phyloP scores from a whole-genome alignment of 768 basidiomycete genomes.

The Naganishia kalamii region DNA sequence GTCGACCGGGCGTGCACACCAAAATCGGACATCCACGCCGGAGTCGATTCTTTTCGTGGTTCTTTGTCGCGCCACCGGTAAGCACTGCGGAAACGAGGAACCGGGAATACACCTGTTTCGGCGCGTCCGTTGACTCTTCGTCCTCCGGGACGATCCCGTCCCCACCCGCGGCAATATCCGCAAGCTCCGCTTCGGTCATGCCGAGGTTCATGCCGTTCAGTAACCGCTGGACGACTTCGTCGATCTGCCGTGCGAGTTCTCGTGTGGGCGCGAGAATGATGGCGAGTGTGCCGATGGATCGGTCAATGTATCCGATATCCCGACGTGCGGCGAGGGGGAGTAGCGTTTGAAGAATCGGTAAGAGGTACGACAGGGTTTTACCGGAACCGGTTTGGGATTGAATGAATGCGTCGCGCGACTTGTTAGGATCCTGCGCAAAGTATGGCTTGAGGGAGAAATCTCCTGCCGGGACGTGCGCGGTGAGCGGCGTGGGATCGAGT shows the following conservation, averaged over 20 bases:
- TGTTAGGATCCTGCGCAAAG: slow-evolving; percentile 40
- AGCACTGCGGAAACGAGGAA: slow-evolving; percentile 92
- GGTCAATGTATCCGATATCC: slow-evolving; percentile 70
- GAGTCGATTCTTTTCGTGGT: slow-evolving; percentile 91
- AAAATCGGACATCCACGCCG: slow-evolving; percentile 92
- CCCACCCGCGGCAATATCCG: slow-evolving; percentile 23
- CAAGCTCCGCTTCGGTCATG: slow-evolving; percentile 14
- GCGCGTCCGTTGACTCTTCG: slow-evolving; percentile 38
- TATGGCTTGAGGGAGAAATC: slow-evolving; percentile 7
- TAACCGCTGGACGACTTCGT: slow-evolving; percentile 80
- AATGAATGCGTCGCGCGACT: slow-evolving; percentile 70
- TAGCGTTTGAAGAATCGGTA: slow-evolving; percentile 91
- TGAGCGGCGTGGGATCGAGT: slow-evolving; percentile 49
- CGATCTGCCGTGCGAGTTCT: slow-evolving; percentile 93
- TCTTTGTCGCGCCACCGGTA: slow-evolving; percentile 85
- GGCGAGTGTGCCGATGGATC: slow-evolving; percentile 88
- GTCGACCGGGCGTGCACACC: slow-evolving; percentile 87
- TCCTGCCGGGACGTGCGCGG: slow-evolving; percentile 24
- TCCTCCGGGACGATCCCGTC: background rate
- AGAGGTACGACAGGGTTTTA: slow-evolving; percentile 85
- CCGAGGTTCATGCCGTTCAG: slow-evolving; percentile 54
- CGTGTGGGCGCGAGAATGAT: slow-evolving; percentile 91
- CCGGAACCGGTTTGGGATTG: slow-evolving; percentile 97
- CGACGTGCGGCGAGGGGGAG: slow-evolving; percentile 56
- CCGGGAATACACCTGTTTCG: slow-evolving; percentile 51